Percentiles rank a stretch among this genome's conserved stretches.
Conservation (phyloP, 306 rosid species). For the Fragaria nilgerrensis region DNA sequence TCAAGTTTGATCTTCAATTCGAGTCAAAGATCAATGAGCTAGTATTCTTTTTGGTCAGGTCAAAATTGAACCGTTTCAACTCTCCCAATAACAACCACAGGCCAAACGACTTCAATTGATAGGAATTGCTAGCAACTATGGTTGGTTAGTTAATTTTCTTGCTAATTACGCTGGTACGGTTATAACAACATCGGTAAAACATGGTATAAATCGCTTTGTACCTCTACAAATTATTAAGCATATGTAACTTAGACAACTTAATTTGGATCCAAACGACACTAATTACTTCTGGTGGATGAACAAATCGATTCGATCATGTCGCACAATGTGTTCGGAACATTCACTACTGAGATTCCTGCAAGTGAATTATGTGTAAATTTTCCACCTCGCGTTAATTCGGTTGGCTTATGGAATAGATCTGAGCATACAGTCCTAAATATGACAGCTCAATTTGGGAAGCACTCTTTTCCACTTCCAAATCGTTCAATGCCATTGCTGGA, state of each 20-base stretch:
- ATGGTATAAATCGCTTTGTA: not conserved
- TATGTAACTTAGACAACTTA: not conserved
- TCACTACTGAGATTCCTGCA: not conserved
- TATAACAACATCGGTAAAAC: not conserved
- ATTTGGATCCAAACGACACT: not conserved
- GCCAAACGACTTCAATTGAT: no score
- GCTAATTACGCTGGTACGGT: not conserved
- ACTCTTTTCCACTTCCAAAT: conserved; percentile 11
- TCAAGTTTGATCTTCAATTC: no score
- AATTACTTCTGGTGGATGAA: not conserved
- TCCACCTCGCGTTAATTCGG: conserved; percentile 15
- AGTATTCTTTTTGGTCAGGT: no score
- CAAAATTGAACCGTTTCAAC: no score
- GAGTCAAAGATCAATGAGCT: no score
- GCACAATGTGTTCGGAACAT: not conserved
- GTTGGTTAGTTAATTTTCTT: not conserved
- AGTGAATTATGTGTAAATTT: not conserved
- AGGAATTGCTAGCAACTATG: not conserved
- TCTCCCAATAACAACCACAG: no score
- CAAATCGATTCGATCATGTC: not conserved
- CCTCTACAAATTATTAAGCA: not conserved
- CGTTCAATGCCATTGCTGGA: conserved; percentile 33
- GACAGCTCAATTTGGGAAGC: not conserved
- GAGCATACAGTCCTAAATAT: not conserved
- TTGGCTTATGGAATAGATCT: conserved; percentile 25